These are phyloP conservation scores for Suhomyces bokatorum DNA, from an alignment of 1,139 yeast genomes.

Conservation along the genomic window DNA sequence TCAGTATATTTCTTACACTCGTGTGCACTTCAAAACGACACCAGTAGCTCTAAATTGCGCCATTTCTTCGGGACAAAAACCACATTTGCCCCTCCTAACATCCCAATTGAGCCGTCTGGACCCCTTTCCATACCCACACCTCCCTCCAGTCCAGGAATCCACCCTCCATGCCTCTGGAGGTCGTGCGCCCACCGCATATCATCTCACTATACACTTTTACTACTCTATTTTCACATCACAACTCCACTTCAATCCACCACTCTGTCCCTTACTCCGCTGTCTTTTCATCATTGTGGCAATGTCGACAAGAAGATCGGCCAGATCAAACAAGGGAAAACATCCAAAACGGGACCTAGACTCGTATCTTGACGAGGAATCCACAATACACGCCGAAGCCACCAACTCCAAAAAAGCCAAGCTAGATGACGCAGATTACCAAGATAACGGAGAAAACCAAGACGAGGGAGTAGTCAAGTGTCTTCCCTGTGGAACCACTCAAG, in stretches of 20 bases:
- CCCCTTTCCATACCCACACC: neutral
- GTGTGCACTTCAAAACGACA: too few relatives aligned
- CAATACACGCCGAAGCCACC: neutral
- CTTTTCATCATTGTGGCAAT: neutral
- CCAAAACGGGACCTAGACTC: conserved; percentile 31
- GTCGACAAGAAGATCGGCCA: conserved; percentile 34
- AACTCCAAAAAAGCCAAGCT: conserved; percentile 1
- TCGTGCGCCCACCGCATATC: neutral
- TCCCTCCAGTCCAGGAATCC: neutral
- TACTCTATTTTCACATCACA: neutral
- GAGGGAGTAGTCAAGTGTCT: conserved; percentile 58
- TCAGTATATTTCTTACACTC: too few relatives aligned
- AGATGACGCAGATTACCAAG: conserved; percentile 1
- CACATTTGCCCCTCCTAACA: too few relatives aligned
- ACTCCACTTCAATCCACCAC: neutral
- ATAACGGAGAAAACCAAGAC: conserved; percentile 4
- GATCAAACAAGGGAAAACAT: conserved; percentile 45
- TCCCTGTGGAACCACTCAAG: conserved; percentile 66
- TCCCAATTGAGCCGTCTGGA: neutral
- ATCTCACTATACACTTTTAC: neutral
- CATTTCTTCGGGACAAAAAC: too few relatives aligned
- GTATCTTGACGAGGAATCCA: conserved; percentile 7
- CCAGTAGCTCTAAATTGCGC: too few relatives aligned
- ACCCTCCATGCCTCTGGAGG: neutral
- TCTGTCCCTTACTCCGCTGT: neutral